These are phyloP conservation scores for Lolium rigidum DNA, from an alignment of 176 grass and related monocot species.

Conservation along the genomic window DNA sequence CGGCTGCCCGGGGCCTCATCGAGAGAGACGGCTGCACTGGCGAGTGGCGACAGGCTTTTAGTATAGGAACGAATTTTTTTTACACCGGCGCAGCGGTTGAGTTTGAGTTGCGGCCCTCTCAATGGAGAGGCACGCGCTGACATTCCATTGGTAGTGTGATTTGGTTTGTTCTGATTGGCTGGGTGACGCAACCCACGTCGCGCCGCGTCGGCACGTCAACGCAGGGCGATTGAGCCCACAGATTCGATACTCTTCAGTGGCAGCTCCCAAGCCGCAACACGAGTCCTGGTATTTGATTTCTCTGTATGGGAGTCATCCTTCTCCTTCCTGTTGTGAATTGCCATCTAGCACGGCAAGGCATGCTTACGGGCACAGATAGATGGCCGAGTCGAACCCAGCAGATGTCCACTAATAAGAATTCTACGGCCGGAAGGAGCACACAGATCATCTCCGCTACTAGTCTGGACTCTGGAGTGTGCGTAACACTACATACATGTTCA, in stretches of 20 bases:
- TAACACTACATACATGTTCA: not conserved
- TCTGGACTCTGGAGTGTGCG: not conserved
- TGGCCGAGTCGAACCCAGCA: not conserved
- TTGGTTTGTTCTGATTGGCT: not conserved
- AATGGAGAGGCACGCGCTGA: no score
- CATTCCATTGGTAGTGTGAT: no score
- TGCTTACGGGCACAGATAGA: not conserved
- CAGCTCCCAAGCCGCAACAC: not conserved
- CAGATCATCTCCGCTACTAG: not conserved
- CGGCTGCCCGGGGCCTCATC: no score
- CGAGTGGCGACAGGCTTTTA: no score
- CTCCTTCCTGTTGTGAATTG: not conserved
- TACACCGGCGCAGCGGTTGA: no score
- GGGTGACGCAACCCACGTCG: not conserved
- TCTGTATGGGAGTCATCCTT: not conserved
- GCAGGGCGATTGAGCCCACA: not conserved
- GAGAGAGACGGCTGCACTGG: no score
- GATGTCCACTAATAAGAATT: not conserved
- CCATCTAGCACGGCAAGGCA: not conserved
- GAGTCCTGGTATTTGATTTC: not conserved
- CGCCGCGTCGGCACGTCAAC: not conserved
- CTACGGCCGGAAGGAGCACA: slow-evolving; percentile 19
- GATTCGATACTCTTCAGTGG: not conserved
- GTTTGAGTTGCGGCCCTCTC: no score
- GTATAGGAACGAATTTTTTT: no score